These are phyloP conservation scores for Ramalina intermedia DNA, from an alignment of 495 filamentous ascomycete genomes.

Conservation along the genomic window DNA sequence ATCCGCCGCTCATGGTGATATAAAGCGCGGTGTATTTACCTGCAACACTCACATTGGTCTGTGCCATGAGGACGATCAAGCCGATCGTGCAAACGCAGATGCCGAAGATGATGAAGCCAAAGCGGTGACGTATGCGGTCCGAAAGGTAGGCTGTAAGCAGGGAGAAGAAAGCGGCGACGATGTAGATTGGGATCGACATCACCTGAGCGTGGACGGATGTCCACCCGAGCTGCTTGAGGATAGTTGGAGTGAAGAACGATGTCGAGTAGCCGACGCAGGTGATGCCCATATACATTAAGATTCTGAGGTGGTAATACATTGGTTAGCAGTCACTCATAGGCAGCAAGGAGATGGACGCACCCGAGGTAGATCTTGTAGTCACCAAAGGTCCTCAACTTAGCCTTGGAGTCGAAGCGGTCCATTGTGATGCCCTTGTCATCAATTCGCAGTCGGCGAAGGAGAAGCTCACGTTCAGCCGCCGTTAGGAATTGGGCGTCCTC, in stretches of 20 bases:
- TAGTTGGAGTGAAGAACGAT: slow-evolving; percentile 41
- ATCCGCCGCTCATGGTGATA: slow-evolving; percentile 37
- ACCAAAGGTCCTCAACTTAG: slow-evolving; percentile 29
- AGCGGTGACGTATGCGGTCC: slow-evolving; percentile 35
- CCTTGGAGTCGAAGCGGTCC: slow-evolving; percentile 32
- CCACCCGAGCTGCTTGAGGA: slow-evolving; percentile 42
- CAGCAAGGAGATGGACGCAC: slow-evolving; percentile 6
- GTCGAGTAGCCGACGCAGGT: slow-evolving; percentile 36
- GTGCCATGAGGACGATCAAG: slow-evolving; percentile 35
- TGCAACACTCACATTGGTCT: slow-evolving; percentile 22
- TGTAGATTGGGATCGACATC: slow-evolving; percentile 42
- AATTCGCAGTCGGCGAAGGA: slow-evolving; percentile 27
- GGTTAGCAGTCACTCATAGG: not conserved
- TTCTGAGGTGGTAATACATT: slow-evolving; percentile 11
- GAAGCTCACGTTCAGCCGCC: slow-evolving; percentile 27
- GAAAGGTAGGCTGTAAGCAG: slow-evolving; percentile 29
- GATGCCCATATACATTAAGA: slow-evolving; percentile 35
- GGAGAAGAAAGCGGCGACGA: slow-evolving; percentile 32
- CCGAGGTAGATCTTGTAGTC: slow-evolving; percentile 46
- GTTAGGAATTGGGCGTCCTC: slow-evolving; percentile 35
- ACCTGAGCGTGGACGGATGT: slow-evolving; percentile 35
- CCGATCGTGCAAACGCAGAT: slow-evolving; percentile 33
- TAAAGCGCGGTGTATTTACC: slow-evolving; percentile 42
- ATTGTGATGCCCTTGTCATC: slow-evolving; percentile 32
- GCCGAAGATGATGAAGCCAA: slow-evolving; percentile 34